A percentile compares a stretch with the other conserved stretches of the same genome.
phyloP scores from a whole-genome alignment of 495 filamentous ascomycete genomes.

The Cairneyella variabilis region DNA sequence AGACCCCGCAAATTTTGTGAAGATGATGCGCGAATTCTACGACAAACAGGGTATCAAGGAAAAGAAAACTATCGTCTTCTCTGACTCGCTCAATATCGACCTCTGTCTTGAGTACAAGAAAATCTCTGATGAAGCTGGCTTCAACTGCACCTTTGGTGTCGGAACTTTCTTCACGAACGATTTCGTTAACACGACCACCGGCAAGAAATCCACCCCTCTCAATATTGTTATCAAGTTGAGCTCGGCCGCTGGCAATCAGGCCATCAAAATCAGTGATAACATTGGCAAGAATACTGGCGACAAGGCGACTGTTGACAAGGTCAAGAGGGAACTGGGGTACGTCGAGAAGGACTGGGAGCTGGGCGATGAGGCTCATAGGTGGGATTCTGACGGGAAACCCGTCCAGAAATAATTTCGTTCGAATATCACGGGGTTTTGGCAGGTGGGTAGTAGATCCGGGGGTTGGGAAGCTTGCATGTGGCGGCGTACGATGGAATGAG shows the following conservation, averaged over 20 bases:
- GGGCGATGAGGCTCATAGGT: conserved; percentile 80
- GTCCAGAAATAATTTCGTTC: conserved; percentile 15
- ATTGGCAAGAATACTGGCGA: conserved; percentile 95
- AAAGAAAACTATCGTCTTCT: conserved; percentile 94
- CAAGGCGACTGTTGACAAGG: conserved; percentile 66
- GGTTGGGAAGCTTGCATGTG: no score
- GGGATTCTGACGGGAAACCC: conserved; percentile 42
- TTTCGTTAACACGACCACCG: conserved; percentile 61
- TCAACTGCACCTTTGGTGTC: conserved; percentile 83
- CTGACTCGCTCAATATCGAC: conserved; percentile 89
- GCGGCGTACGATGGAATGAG: no score
- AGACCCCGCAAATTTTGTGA: conserved; percentile 78
- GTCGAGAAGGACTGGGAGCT: conserved; percentile 76
- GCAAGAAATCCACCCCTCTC: conserved; percentile 83
- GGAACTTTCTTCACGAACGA: conserved; percentile 97
- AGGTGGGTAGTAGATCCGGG: no score
- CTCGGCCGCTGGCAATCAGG: conserved; percentile 74
- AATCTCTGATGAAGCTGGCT: conserved; percentile 72
- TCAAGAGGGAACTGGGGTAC: conserved; percentile 84
- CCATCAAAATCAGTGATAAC: conserved; percentile 96
- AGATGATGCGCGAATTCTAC: conserved; percentile 84
- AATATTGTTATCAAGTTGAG: conserved; percentile 98
- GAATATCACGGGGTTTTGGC: no score
- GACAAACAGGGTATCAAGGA: conserved; percentile 67
- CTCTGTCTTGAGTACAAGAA: conserved; percentile 85